phyloP scores from a whole-genome alignment of 768 basidiomycete species.

The Suillus bovinus region DNA sequence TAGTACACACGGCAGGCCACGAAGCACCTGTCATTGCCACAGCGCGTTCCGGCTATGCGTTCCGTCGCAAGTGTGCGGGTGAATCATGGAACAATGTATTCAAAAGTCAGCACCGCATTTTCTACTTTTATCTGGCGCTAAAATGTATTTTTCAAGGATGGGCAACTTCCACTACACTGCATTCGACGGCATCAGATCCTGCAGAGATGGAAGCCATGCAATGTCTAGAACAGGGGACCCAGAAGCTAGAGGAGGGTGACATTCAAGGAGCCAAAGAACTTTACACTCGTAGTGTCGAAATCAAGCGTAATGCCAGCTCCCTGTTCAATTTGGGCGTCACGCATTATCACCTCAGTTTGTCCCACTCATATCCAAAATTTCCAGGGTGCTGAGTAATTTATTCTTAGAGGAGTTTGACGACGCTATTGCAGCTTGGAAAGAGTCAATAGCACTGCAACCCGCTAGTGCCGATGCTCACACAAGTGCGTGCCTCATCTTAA shows the following conservation, averaged over 20 bases:
- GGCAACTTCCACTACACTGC: constrained; percentile 78
- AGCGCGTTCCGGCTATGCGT: constrained; percentile 9
- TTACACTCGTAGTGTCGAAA: constrained; percentile 78
- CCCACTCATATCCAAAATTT: constrained; percentile 17
- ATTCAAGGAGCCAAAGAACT: constrained; percentile 74
- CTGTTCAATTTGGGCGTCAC: constrained; percentile 90
- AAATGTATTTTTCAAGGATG: constrained; percentile 45
- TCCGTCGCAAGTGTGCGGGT: constrained; percentile 13
- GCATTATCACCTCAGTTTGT: constrained; percentile 80
- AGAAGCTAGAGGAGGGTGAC: constrained; percentile 85
- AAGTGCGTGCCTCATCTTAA: constrained; percentile 50
- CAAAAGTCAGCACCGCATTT: constrained; percentile 31
- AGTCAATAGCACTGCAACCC: constrained; percentile 78
- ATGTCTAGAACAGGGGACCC: constrained; percentile 81
- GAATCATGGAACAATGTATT: constrained; percentile 10
- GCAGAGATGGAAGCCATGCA: constrained; percentile 77
- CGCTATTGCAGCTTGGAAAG: constrained; percentile 85
- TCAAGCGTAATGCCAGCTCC: constrained; percentile 76
- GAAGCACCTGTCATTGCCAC: constrained; percentile 4
- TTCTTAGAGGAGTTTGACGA: constrained; percentile 80
- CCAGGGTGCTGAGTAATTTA: constrained; percentile 16
- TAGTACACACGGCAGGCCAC: constrained; percentile 19
- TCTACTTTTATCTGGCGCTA: constrained; percentile 1
- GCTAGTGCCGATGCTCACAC: constrained; percentile 86
- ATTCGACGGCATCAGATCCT: constrained; percentile 82